Evolutionary conservation across 139 green algal genomes (phyloP).

Genomic region (Chlorella ohadii): DNA sequence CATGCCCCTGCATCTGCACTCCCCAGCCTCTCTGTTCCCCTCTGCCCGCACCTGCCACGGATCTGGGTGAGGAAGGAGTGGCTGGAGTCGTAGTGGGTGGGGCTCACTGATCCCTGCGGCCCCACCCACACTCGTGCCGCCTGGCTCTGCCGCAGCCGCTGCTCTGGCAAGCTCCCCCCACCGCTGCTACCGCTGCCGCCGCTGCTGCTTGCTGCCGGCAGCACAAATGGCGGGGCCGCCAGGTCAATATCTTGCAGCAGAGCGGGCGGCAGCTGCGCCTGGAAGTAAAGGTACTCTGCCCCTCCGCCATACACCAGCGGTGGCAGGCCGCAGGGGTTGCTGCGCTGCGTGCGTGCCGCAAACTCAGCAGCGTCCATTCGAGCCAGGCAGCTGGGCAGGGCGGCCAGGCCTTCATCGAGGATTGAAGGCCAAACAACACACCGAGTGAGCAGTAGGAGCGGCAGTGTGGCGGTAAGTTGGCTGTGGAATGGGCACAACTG

Average conservation of each 20-base stretch:
- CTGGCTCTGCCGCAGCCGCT: slow-evolving; percentile 10
- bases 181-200: background rate
- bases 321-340: slow-evolving; percentile 18
- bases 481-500: too few species aligned
- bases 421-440: too few species aligned
- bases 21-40: background rate
- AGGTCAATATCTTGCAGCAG: slow-evolving; percentile 17
- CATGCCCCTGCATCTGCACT: too few species aligned
- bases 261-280: background rate
- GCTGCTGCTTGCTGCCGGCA: background rate
- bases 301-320: background rate
- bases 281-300: slow-evolving; percentile 10
- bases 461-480: too few species aligned
- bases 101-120: background rate
- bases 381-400: slow-evolving; percentile 3
- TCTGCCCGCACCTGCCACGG: slow-evolving; percentile 3
- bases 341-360: slow-evolving; percentile 7
- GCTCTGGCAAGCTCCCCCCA: background rate
- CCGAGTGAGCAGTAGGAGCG: too few species aligned
- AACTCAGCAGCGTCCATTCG: slow-evolving; percentile 6
- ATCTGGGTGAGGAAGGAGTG: slow-evolving; percentile 35
- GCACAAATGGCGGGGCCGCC: slow-evolving; percentile 1
- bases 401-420: background rate
- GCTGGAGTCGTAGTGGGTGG: slow-evolving; percentile 24
- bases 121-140: slow-evolving; percentile 21